These are phyloP conservation scores for Annona cherimola DNA, from an alignment of 164 flowering plant species.

Conservation along the genomic window DNA sequence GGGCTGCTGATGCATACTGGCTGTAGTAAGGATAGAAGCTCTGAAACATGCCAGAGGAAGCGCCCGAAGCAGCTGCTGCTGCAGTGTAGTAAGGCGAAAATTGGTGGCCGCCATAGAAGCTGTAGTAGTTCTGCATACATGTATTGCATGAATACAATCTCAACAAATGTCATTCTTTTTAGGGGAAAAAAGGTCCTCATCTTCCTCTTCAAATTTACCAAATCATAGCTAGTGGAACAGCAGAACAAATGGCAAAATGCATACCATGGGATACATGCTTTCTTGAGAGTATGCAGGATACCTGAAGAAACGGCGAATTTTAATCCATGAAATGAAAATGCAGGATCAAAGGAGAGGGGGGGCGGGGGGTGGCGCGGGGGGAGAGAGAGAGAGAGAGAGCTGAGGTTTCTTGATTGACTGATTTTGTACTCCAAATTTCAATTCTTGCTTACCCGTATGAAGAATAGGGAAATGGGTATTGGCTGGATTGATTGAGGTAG, in stretches of 20 bases:
- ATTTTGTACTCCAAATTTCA: neutral
- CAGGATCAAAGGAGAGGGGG: neutral
- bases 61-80: conserved; percentile 13
- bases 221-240: neutral
- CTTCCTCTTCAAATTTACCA: neutral
- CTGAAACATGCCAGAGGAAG: conserved; percentile 36
- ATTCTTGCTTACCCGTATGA: conserved; percentile 41
- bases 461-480: conserved; percentile 50
- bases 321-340: neutral
- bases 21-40: conserved; percentile 46
- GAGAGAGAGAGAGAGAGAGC: no score
- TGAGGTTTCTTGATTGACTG: no score
- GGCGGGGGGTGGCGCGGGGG: no score
- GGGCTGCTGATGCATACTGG: conserved; percentile 51
- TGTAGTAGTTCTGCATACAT: conserved; percentile 60
- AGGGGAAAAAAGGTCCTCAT: no score
- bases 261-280: conserved; percentile 49
- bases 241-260: conserved; percentile 8
- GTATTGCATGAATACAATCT: neutral
- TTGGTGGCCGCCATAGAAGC: conserved; percentile 53
- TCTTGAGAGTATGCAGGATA: conserved; percentile 58
- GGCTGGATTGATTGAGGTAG: conserved; percentile 37
- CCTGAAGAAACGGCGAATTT: conserved; percentile 19
- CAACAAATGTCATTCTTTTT: neutral
- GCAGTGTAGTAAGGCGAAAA: conserved; percentile 47